phyloP scores from a whole-genome alignment of 345 rosid species.

The Murraya paniculata region DNA sequence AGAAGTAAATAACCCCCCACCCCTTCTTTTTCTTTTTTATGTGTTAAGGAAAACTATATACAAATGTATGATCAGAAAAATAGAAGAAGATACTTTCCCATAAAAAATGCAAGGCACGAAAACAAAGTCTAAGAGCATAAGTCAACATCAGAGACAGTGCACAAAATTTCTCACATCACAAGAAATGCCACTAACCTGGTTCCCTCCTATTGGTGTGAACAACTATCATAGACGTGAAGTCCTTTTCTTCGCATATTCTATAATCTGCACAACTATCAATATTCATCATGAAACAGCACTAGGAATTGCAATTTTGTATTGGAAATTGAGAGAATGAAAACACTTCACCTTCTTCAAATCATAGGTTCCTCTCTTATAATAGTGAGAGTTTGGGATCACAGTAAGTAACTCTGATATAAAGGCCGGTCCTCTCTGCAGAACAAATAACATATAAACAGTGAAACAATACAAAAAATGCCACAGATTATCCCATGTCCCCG shows the following conservation, averaged over 20 bases:
- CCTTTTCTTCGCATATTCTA: conserved; percentile 85
- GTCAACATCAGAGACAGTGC: not conserved
- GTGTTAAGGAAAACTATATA: too few species aligned
- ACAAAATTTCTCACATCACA: not conserved
- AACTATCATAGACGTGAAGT: conserved; percentile 72
- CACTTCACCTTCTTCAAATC: conserved; percentile 79
- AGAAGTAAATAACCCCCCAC: not conserved
- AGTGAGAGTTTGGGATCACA: conserved; percentile 83
- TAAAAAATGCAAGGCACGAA: not conserved
- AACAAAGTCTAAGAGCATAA: not conserved
- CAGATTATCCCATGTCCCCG: not conserved
- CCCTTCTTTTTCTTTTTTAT: too few species aligned
- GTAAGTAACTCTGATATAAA: conserved; percentile 71
- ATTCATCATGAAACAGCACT: not conserved
- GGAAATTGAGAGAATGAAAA: conserved; percentile 6
- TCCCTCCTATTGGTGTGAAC: conserved; percentile 90
- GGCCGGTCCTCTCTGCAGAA: conserved; percentile 81
- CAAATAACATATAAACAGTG: conserved; percentile 4
- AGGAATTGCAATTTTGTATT: not conserved
- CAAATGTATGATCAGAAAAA: not conserved
- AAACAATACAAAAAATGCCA: not conserved
- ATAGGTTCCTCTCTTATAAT: conserved; percentile 80
- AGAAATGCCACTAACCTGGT: conserved; percentile 56
- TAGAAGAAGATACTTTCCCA: not conserved
- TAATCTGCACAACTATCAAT: conserved; percentile 45